Conservation (phyloP, 2,329 filamentous ascomycete species). For the Ilyonectria destructans region DNA sequence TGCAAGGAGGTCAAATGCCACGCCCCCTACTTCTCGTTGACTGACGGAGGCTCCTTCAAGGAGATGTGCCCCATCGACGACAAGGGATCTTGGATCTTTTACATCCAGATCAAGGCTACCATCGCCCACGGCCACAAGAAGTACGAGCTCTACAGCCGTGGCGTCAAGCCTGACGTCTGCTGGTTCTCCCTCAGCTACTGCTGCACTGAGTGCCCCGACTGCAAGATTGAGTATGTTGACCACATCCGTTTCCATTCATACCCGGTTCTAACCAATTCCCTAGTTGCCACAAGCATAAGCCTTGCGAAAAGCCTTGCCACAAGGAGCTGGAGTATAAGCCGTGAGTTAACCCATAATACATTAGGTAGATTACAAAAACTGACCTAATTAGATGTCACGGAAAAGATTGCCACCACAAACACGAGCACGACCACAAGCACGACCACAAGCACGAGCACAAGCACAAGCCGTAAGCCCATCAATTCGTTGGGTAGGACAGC, state of each 20-base stretch:
- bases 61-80: conserved; percentile 47
- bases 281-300: not conserved
- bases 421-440: too few species aligned
- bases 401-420: conserved; percentile 13
- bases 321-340: not conserved
- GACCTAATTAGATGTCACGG: conserved; percentile 17
- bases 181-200: conserved; percentile 49
- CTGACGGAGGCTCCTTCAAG: conserved; percentile 43
- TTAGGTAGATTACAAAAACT: not conserved
- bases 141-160: conserved; percentile 46
- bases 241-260: not conserved
- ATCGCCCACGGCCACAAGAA: conserved; percentile 44
- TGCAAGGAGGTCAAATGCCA: conserved; percentile 48
- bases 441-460: too few species aligned
- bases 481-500: too few species aligned
- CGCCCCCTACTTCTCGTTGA: conserved; percentile 46
- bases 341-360: not conserved
- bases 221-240: conserved; percentile 38
- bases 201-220: conserved; percentile 46
- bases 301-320: not conserved
- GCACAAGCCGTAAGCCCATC: too few species aligned
- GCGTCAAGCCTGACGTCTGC: conserved; percentile 39
- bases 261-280: not conserved
- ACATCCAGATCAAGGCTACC: conserved; percentile 48
- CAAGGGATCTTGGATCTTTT: conserved; percentile 49